Conservation (phyloP, 441 rosid species). For the Pelargonium australe region DNA sequence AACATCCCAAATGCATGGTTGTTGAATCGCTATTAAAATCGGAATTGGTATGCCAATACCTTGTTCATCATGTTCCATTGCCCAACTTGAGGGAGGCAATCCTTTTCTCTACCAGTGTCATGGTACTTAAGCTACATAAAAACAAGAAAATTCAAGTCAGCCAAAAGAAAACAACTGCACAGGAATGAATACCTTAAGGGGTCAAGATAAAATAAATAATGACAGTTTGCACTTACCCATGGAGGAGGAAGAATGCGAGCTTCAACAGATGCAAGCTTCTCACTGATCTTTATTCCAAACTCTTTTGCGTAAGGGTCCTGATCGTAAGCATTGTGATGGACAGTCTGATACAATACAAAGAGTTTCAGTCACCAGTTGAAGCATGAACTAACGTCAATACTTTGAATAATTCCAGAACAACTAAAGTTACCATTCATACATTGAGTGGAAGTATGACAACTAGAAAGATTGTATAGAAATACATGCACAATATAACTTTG, state of each 20-base stretch:
- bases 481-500: too few species aligned
- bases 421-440: too few species aligned
- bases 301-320: slow-evolving; percentile 95
- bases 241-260: slow-evolving; percentile 98
- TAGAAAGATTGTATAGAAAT: too few species aligned
- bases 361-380: not conserved
- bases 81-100: slow-evolving; percentile 93
- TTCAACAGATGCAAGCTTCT: slow-evolving; percentile 80
- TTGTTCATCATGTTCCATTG: slow-evolving; percentile 99
- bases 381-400: too few species aligned
- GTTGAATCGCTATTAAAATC: too few species aligned
- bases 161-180: not conserved
- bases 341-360: slow-evolving; percentile 43
- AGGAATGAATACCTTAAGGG: not conserved
- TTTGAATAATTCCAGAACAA: too few species aligned
- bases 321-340: slow-evolving; percentile 73
- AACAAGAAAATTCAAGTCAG: not conserved
- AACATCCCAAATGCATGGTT: too few species aligned
- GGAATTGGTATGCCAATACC: too few species aligned
- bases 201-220: not conserved
- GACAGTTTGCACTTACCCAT: slow-evolving; percentile 51
- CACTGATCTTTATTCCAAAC: slow-evolving; percentile 83
- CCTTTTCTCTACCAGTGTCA: slow-evolving; percentile 92
- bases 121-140: slow-evolving; percentile 74
- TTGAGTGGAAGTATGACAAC: too few species aligned